These are phyloP conservation scores for Cercospora sp. DNA, from an alignment of 2,329 filamentous ascomycete species.

Conservation along the genomic window DNA sequence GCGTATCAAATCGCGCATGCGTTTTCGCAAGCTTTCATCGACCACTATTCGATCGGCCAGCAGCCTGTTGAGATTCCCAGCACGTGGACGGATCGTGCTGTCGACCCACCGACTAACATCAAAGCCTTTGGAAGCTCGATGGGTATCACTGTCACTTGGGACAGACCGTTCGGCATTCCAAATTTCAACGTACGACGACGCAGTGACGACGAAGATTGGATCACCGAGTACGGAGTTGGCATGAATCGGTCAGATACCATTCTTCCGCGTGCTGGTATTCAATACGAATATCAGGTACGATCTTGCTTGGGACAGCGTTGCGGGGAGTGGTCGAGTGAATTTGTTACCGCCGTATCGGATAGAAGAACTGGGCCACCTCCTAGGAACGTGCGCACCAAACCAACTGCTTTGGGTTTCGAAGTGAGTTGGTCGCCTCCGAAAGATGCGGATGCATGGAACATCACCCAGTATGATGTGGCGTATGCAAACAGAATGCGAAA, in stretches of 20 bases:
- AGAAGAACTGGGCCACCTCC: conserved; percentile 15
- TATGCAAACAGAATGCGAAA: not conserved
- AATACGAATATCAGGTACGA: conserved; percentile 18
- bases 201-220: conserved; percentile 2
- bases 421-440: conserved; percentile 11
- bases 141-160: conserved; percentile 18
- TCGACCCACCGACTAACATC: conserved; percentile 5
- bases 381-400: not conserved
- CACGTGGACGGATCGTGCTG: conserved; percentile 7
- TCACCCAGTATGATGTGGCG: conserved; percentile 10
- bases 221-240: not conserved
- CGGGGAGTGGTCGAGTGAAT: conserved; percentile 9
- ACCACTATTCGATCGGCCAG: conserved; percentile 12
- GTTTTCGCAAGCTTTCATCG: conserved; percentile 35
- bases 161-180: conserved; percentile 10
- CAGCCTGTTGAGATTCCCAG: conserved; percentile 5
- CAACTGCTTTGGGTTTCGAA: conserved; percentile 11
- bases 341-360: conserved; percentile 10
- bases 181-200: conserved; percentile 12
- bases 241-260: conserved; percentile 13
- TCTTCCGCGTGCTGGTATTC: conserved; percentile 9
- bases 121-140: conserved; percentile 8
- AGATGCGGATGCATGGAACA: conserved; percentile 8
- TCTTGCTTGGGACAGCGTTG: conserved; percentile 15
- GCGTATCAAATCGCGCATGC: conserved; percentile 48